Evolutionary conservation across 2,329 filamentous ascomycete species (phyloP), one percentile per base, ranked within the genome.

Genomic region (Alternaria brassicicola): DNA sequence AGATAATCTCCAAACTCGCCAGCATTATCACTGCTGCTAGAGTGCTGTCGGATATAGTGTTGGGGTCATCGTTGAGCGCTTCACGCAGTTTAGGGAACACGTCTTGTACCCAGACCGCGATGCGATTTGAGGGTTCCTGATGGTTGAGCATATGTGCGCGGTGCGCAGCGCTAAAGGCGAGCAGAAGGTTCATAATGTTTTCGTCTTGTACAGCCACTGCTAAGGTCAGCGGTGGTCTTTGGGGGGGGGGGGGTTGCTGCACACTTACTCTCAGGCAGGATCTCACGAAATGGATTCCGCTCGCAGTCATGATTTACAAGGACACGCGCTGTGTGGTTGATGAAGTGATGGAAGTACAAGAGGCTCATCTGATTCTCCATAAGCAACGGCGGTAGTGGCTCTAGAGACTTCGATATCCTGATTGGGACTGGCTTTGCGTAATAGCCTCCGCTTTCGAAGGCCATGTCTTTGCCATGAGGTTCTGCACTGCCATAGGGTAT

Each of bases 11-110:
- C 19, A 95, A 81, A 1, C 91, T 93, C 0, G 91, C 86, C 43
- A 96, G 84, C 89, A 95, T 93, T 62, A 96, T 93, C 7, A 91
- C 89, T 0, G 91, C 92, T 0, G 91, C 91, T 3, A 96, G 82
- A 53, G 89, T 91, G 15, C 86, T 86, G 65, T 92, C 88, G 1
- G 89, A 89, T 10, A 92, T 87, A 38, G 66, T 43, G 19, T 64
- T 63, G 5, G 69, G 62, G 52, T 88, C 84, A 2, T 66, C 53
- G 57, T 84, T 82, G 21, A 95, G 81, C 1, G 90, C 88, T 59
- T 85, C 78, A 26, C 90, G 86, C 19, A 96, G 82, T 15, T 87
- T 86, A 0, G 90, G 90, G 61, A 91, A 89, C n/a, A 91, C 90
- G 65, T 92, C 86, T 69, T 89, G 84, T 25, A 95, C 90, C 89